Evolutionary conservation across 192 early-diverging fungal genomes (phyloP).

Genomic region (Backusella liffmaniae): DNA sequence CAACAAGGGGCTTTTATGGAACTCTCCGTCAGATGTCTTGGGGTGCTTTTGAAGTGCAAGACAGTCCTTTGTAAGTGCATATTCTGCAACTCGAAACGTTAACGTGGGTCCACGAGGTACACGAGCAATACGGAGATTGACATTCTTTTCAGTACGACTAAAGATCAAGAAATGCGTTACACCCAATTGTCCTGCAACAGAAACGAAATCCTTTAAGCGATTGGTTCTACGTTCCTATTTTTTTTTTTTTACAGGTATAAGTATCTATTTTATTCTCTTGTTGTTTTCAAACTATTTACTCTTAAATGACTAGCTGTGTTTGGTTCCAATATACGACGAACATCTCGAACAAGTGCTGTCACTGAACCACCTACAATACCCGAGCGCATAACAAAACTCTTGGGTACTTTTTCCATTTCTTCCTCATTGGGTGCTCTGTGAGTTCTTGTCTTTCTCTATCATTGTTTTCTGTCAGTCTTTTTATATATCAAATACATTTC

Average conservation of each 20-base stretch:
- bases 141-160: conserved; percentile 75
- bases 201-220: conserved; percentile 90
- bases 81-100: conserved; percentile 79
- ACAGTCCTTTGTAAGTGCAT: conserved; percentile 83
- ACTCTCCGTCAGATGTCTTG: conserved; percentile 75
- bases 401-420: conserved; percentile 61
- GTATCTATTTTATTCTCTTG: neutral
- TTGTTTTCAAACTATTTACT: conserved; percentile 43
- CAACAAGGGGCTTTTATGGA: conserved; percentile 75
- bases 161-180: conserved; percentile 91
- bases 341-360: conserved; percentile 74
- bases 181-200: conserved; percentile 78
- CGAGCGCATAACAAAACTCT: conserved; percentile 91
- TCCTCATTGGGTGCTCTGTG: conserved; percentile 41
- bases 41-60: conserved; percentile 74
- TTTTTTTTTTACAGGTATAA: no score
- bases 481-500: neutral
- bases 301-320: conserved; percentile 87
- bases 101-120: conserved; percentile 93
- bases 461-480: neutral
- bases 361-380: conserved; percentile 81
- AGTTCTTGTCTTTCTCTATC: conserved; percentile 43
- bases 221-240: conserved; percentile 83
- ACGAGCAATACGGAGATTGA: conserved; percentile 84
- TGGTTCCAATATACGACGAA: conserved; percentile 90